Evolutionary conservation across 1,139 yeast species (phyloP).

Genomic region (Trichomonascaceae sp.): DNA sequence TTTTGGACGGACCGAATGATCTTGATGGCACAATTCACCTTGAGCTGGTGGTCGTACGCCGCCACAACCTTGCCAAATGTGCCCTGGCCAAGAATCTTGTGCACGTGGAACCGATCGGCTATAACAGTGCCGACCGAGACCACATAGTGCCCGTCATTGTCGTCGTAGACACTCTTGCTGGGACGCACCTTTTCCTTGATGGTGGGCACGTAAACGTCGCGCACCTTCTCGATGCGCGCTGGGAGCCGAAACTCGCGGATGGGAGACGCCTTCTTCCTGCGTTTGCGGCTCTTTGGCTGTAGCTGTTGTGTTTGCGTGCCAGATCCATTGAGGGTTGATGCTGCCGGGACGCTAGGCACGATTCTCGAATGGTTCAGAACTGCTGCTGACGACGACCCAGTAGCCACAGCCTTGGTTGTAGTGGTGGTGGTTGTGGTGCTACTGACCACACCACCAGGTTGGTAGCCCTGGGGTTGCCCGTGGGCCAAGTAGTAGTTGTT

Average conservation of each 20-base stretch:
- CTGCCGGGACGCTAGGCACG: too few relatives aligned
- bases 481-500: background rate
- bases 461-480: background rate
- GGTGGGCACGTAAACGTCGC: conserved; percentile 18
- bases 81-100: conserved; percentile 68
- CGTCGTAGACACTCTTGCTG: conserved; percentile 16
- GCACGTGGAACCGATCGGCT: conserved; percentile 32
- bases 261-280: background rate
- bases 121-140: conserved; percentile 23
- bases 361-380: too few relatives aligned
- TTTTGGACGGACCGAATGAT: conserved; percentile 47
- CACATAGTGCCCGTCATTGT: conserved; percentile 29
- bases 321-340: too few relatives aligned
- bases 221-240: conserved; percentile 16
- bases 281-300: too few relatives aligned
- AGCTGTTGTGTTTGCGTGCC: too few relatives aligned
- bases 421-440: background rate
- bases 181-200: conserved; percentile 3
- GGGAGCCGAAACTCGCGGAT: conserved; percentile 10
- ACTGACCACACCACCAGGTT: background rate
- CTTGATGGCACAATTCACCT: conserved; percentile 74
- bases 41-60: conserved; percentile 34
- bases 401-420: background rate
- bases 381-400: background rate
- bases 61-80: conserved; percentile 90